Evolutionary conservation across 2,329 filamentous ascomycete genomes (phyloP).

Genomic region (Alternaria burnsii): DNA sequence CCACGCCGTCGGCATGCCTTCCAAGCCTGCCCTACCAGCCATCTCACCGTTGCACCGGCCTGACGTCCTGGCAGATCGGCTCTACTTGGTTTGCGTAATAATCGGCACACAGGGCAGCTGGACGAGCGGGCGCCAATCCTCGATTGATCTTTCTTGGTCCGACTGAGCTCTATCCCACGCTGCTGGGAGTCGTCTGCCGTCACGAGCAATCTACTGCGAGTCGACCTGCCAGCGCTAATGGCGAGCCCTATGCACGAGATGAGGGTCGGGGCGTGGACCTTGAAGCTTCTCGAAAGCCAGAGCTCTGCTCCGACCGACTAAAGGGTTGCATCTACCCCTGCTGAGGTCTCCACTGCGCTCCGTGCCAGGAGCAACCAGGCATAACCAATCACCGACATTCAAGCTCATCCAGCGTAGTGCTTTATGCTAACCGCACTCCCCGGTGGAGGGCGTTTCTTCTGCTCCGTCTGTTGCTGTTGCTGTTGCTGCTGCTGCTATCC

Average conservation of each 20-base stretch:
- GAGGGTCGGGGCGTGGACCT: constrained; percentile 12
- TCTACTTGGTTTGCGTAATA: constrained; percentile 17
- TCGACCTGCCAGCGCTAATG: constrained; percentile 1
- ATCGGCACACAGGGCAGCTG: constrained; percentile 35
- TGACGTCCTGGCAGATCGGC: constrained; percentile 28
- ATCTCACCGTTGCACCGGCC: constrained; percentile 19
- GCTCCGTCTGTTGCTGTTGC: constrained; percentile 23
- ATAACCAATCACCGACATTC: constrained; percentile 38
- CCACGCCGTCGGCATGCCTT: not conserved
- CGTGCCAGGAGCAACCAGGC: constrained; percentile 26
- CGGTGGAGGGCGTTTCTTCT: constrained; percentile 28
- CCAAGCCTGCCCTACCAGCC: constrained; percentile 15
- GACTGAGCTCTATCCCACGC: constrained; percentile 32
- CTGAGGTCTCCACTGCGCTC: constrained; percentile 33
- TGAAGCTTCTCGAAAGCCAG: constrained; percentile 13
- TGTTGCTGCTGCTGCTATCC: constrained; percentile 8
- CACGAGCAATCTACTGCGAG: not conserved
- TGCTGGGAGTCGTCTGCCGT: constrained; percentile 24
- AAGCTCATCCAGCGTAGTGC: constrained; percentile 31
- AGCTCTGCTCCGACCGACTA: constrained; percentile 27
- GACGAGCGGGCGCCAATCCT: constrained; percentile 27
- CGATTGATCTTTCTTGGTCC: constrained; percentile 30
- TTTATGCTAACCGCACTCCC: constrained; percentile 46
- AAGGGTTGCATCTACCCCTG: constrained; percentile 41
- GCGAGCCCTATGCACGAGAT: constrained; percentile 20